A percentile compares a stretch with the other conserved stretches of the same genome.
Conservation (phyloP, 208 protist species). For the Jaenimonas drosophilae region DNA sequence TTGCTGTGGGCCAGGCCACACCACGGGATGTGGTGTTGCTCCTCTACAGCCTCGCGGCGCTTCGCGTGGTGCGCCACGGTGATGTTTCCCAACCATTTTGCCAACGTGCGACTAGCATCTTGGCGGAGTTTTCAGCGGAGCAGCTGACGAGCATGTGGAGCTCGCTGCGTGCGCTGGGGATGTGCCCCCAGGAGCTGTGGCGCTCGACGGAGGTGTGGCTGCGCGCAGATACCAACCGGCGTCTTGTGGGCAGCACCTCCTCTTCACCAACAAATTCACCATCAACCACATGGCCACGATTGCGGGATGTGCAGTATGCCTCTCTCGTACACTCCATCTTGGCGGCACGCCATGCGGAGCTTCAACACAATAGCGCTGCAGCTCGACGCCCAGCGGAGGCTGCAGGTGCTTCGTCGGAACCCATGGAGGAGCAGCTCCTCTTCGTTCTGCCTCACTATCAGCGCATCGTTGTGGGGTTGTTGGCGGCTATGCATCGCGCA, state of each 20-base stretch:
- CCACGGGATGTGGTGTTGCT: slow-evolving; percentile 58
- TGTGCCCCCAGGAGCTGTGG: slow-evolving; percentile 17
- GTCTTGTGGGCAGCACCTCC: neutral
- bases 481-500: too few relatives aligned
- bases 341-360: slow-evolving; percentile 3
- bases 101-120: slow-evolving; percentile 40
- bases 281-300: slow-evolving; percentile 8
- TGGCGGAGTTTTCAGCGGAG: slow-evolving; percentile 37
- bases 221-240: slow-evolving; percentile 4
- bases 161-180: slow-evolving; percentile 38
- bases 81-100: slow-evolving; percentile 54
- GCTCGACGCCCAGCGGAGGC: too few relatives aligned
- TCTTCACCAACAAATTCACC: slow-evolving; percentile 8
- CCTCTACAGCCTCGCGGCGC: slow-evolving; percentile 70
- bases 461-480: too few relatives aligned
- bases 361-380: too few relatives aligned
- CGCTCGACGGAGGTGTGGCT: slow-evolving; percentile 13
- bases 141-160: slow-evolving; percentile 68
- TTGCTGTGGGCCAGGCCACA: slow-evolving; percentile 30
- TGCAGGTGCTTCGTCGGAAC: too few relatives aligned
- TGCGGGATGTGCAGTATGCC: slow-evolving; percentile 7
- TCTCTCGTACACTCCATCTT: slow-evolving; percentile 5
- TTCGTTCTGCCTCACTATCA: too few relatives aligned
- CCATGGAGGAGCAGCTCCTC: too few relatives aligned
- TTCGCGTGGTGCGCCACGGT: slow-evolving; percentile 32